Percentiles rank a stretch among this genome's conserved stretches.
phyloP scores from a whole-genome alignment of 2,329 filamentous ascomycete species.

The Colletotrichum nymphaeae region DNA sequence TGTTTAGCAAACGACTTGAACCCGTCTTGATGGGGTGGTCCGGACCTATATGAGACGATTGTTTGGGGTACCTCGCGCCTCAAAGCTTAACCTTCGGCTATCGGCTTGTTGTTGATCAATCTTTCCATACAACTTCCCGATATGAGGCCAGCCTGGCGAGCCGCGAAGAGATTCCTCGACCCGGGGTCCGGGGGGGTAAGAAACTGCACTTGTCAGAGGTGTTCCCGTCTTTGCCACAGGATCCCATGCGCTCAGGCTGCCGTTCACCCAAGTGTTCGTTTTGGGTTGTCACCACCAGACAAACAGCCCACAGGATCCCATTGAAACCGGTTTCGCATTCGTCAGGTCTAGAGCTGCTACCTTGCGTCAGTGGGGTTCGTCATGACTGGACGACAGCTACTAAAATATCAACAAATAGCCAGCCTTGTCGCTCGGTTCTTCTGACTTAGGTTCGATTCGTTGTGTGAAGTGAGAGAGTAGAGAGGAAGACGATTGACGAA shows the following conservation, averaged over 20 bases:
- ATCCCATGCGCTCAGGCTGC: slow-evolving; percentile 32
- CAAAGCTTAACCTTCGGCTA: slow-evolving; percentile 30
- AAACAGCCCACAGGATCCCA: slow-evolving; percentile 20
- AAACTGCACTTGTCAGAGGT: slow-evolving; percentile 31
- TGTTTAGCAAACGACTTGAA: slow-evolving; percentile 23
- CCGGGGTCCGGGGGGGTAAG: not conserved
- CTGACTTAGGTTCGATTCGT: slow-evolving; percentile 1
- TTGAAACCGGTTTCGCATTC: slow-evolving; percentile 36
- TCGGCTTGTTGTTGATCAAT: slow-evolving; percentile 16
- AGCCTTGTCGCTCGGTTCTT: slow-evolving; percentile 19
- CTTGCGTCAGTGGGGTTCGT: slow-evolving; percentile 23
- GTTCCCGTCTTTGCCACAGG: slow-evolving; percentile 16
- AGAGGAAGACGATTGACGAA: slow-evolving; percentile 22
- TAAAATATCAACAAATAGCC: slow-evolving; percentile 33
- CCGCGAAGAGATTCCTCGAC: not conserved
- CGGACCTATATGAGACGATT: not conserved
- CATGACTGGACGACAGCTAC: slow-evolving; percentile 28
- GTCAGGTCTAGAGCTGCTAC: slow-evolving; percentile 21
- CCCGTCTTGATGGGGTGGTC: not conserved
- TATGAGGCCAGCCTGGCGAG: not conserved
- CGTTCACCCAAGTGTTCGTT: slow-evolving; percentile 31
- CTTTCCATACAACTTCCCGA: slow-evolving; percentile 3
- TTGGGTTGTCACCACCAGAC: slow-evolving; percentile 29
- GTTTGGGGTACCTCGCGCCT: slow-evolving; percentile 7
- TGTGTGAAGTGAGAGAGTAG: slow-evolving; percentile 2